These are phyloP conservation scores for Nicotiana paniculata DNA, from an alignment of 257 asterid genomes.

Conservation along the genomic window DNA sequence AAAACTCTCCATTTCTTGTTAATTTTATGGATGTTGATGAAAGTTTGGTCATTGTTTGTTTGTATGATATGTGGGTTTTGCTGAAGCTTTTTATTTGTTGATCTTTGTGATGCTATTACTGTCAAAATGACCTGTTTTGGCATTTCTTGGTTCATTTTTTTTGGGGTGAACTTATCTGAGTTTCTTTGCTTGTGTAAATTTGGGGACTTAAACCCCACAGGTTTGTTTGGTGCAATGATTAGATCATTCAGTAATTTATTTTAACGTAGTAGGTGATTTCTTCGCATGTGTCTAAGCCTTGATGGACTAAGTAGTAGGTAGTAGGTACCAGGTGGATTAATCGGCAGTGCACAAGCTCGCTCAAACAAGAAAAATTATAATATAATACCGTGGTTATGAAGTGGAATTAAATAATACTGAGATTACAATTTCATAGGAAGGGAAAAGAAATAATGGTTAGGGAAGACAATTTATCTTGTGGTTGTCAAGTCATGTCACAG, in stretches of 20 bases:
- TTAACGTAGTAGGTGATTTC: neutral
- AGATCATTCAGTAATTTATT: neutral
- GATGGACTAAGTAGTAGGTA: neutral
- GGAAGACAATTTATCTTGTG: neutral
- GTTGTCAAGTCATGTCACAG: neutral
- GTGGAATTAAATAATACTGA: neutral
- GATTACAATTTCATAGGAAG: neutral
- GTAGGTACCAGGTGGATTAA: neutral
- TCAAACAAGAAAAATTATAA: accelerated
- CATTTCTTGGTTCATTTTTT: neutral
- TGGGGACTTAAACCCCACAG: neutral
- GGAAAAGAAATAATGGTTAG: neutral
- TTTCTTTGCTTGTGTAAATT: neutral
- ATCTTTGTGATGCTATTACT: neutral
- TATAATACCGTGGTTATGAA: neutral
- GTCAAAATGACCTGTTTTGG: neutral
- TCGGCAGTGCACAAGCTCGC: neutral
- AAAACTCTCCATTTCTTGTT: neutral
- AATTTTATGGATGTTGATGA: neutral
- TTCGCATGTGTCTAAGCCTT: neutral
- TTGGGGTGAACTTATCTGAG: neutral
- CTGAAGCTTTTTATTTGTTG: neutral
- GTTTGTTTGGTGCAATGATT: neutral
- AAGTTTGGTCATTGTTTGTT: neutral
- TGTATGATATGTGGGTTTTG: neutral